These are phyloP conservation scores for Cutaneotrichosporon arboriforme DNA, from an alignment of 1,284 basidiomycete genomes.

Conservation along the genomic window DNA sequence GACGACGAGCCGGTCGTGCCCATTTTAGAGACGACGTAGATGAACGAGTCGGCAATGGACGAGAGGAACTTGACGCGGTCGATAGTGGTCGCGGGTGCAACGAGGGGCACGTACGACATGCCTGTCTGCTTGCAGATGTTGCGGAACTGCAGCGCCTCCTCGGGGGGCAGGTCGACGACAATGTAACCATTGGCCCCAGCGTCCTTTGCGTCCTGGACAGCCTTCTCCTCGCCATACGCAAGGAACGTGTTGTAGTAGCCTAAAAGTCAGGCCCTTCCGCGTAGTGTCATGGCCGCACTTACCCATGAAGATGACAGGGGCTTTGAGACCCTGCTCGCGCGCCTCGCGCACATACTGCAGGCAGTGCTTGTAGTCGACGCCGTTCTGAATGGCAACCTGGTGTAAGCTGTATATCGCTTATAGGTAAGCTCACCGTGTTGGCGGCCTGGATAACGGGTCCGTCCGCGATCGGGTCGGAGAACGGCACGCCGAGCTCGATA, in stretches of 20 bases:
- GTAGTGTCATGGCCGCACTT: slow-evolving; percentile 26
- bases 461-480: slow-evolving; percentile 95
- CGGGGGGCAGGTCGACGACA: slow-evolving; percentile 94
- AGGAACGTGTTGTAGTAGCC: slow-evolving; percentile 96
- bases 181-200: slow-evolving; percentile 97
- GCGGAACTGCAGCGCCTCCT: slow-evolving; percentile 88
- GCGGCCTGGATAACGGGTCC: slow-evolving; percentile 85
- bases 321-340: slow-evolving; percentile 69
- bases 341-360: slow-evolving; percentile 75
- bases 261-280: slow-evolving; percentile 48
- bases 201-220: slow-evolving; percentile 77
- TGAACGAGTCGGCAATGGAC: slow-evolving; percentile 91
- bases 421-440: slow-evolving; percentile 70
- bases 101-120: slow-evolving; percentile 91
- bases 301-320: slow-evolving; percentile 93
- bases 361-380: slow-evolving; percentile 68
- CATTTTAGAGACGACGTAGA: slow-evolving; percentile 98
- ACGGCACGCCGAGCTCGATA: slow-evolving; percentile 93
- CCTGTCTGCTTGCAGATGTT: slow-evolving; percentile 75
- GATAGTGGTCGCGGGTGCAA: slow-evolving; percentile 88
- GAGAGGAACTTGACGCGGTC: slow-evolving; percentile 84
- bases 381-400: slow-evolving; percentile 74
- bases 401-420: neutral
- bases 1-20: slow-evolving; percentile 92
- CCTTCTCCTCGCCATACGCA: slow-evolving; percentile 89